phyloP scores from a whole-genome alignment of 179 eudicot genomes.

The Monotropa hypopitys region DNA sequence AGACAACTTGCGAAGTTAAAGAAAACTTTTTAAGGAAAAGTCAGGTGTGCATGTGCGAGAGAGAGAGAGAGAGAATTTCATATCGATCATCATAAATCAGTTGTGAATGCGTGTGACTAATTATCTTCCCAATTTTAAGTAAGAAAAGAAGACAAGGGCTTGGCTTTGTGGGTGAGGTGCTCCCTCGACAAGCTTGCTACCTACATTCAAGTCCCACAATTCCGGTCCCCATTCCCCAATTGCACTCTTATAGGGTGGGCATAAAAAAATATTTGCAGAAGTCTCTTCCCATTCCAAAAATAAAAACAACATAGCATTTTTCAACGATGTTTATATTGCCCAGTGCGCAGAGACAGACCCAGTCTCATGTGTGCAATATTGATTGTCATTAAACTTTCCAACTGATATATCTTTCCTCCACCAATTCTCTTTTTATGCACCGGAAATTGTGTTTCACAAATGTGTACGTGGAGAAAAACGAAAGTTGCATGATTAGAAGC shows the following conservation, averaged over 20 bases:
- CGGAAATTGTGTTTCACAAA: background rate
- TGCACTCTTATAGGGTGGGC: background rate
- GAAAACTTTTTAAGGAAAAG: background rate
- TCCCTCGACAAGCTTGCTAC: background rate
- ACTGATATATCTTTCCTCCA: background rate
- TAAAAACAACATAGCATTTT: background rate
- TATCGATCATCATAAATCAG: background rate
- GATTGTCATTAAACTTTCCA: background rate
- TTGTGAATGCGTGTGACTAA: background rate
- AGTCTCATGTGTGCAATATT: background rate
- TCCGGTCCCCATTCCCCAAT: background rate
- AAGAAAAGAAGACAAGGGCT: background rate
- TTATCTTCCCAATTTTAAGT: background rate
- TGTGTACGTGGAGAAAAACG: background rate
- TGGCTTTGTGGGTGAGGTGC: background rate
- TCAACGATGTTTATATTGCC: background rate
- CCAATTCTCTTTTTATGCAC: no score
- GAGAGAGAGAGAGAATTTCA: no score
- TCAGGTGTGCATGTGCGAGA: no score
- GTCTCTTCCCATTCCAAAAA: background rate
- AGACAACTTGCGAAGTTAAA: background rate
- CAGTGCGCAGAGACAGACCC: background rate
- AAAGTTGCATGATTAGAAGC: background rate
- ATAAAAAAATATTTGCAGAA: background rate
- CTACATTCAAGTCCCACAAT: background rate